Evolutionary conservation across 495 filamentous ascomycete genomes (phyloP), one percentile per base, ranked within the genome.

Genomic region (Penicillium mononematosum): DNA sequence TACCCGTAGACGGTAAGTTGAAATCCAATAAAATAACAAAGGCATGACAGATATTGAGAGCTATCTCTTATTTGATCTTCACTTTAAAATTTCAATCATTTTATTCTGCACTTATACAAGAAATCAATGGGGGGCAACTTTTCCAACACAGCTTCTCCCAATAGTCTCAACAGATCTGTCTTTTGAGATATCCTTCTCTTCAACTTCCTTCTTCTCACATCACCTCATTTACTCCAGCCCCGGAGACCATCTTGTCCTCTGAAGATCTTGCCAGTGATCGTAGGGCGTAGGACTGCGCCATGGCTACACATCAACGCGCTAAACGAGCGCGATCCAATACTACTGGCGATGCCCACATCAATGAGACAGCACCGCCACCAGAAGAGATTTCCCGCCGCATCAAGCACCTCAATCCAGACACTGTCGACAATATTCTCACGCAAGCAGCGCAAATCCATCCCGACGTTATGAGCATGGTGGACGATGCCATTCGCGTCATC

Each of bases 291-390:
- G n/a, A 17, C 36, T 17, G n/a, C 16, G 6, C 12, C 45, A 48
- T 48, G 45, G 27, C 32, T 38, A 6, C n/a, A 11, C 29, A 9
- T 8, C 48, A 34, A 48, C 4, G 5, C 3, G 8, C 11, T 10
- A 50, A 50, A 25, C 48, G 48, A 14, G 17, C 32, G 32, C 20
- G 48, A n/a, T 19, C 31, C 22, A 41, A 50, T 16, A 50, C 48
- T 14, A n/a, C 27, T 17, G 48, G 34, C 5, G 34, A 50, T 38
- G 34, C 5, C 19, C 10, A 50, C 17, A 8, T n/a, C 4, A 25
- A 7, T n/a, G n/a, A n/a, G 2, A 39, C 36, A 39, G n/a, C 7
- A 1, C 7, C 36, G 2, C 7, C 34, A n/a, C 5, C 6, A 25
- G 48, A 41, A 16, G 31, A 38, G 3, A 34, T 32, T 4, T 24